A percentile compares a stretch with the other conserved stretches of the same genome.
Evolutionary conservation across 2,329 filamentous ascomycete species (phyloP).

Genomic region (Paecilomyces sp.): DNA sequence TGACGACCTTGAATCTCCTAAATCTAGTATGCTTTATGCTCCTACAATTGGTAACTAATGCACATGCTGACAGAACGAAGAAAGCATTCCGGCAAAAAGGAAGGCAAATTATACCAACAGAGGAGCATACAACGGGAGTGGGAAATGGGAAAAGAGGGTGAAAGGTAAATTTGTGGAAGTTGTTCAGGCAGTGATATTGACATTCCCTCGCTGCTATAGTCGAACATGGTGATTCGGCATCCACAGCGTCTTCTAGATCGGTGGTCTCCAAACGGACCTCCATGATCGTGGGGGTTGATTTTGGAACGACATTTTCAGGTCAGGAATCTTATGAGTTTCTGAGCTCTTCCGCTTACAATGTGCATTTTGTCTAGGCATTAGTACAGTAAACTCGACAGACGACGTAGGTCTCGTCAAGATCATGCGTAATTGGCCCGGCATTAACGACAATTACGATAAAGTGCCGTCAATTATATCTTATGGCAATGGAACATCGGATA

Average conservation of each 20-base stretch:
- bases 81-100: not conserved
- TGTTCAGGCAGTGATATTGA: not conserved
- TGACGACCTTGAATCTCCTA: not conserved
- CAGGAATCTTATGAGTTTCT: not conserved
- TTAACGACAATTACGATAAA: not conserved
- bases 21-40: not conserved
- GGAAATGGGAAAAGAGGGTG: not conserved
- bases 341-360: not conserved
- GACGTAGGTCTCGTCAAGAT: not conserved
- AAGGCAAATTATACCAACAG: not conserved
- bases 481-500: not conserved
- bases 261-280: not conserved
- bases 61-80: not conserved
- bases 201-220: not conserved
- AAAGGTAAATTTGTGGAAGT: not conserved
- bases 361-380: not conserved
- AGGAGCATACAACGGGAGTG: not conserved
- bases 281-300: constrained; percentile 3
- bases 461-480: not conserved
- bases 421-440: not conserved
- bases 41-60: not conserved
- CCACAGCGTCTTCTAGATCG: not conserved
- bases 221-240: not conserved
- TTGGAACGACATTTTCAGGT: constrained; percentile 7
- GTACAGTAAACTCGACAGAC: not conserved